These are phyloP conservation scores for Hygrophoropsis aurantiaca DNA, from an alignment of 768 basidiomycete species.

Conservation along the genomic window DNA sequence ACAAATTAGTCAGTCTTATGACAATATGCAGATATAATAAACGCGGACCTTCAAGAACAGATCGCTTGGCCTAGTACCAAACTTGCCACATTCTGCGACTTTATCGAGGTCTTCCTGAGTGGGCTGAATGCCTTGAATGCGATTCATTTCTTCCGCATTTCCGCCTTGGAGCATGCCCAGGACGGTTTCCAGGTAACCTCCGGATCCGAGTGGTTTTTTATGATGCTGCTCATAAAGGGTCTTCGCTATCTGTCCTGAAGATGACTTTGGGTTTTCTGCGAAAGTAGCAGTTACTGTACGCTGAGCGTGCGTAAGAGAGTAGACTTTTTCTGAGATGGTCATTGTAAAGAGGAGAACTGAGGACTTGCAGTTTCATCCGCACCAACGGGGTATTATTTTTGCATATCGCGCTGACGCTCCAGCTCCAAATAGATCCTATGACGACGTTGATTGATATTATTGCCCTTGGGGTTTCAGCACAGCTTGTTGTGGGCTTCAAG, in stretches of 20 bases:
- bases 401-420: too few species aligned
- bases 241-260: slow-evolving; percentile 38
- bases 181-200: slow-evolving; percentile 16
- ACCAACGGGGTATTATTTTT: too few species aligned
- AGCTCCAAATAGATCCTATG: too few species aligned
- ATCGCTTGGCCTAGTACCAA: slow-evolving; percentile 53
- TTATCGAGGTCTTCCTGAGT: slow-evolving; percentile 44
- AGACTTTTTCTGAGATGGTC: slow-evolving; percentile 29
- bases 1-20: background rate
- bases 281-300: slow-evolving; percentile 44
- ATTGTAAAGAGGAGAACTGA: slow-evolving; percentile 8
- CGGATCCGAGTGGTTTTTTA: slow-evolving; percentile 25
- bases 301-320: slow-evolving; percentile 29
- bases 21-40: background rate
- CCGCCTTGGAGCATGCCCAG: slow-evolving; percentile 16
- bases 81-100: slow-evolving; percentile 50
- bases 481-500: too few species aligned
- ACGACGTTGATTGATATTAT: too few species aligned
- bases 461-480: too few species aligned
- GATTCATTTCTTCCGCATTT: slow-evolving; percentile 15
- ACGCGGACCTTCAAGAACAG: slow-evolving; percentile 58
- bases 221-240: slow-evolving; percentile 37
- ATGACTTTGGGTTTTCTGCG: slow-evolving; percentile 32
- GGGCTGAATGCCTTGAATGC: slow-evolving; percentile 22
- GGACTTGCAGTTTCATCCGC: too few species aligned